Conservation (phyloP, 1,139 yeast species). For the Magnusiomyces suaveolens region DNA sequence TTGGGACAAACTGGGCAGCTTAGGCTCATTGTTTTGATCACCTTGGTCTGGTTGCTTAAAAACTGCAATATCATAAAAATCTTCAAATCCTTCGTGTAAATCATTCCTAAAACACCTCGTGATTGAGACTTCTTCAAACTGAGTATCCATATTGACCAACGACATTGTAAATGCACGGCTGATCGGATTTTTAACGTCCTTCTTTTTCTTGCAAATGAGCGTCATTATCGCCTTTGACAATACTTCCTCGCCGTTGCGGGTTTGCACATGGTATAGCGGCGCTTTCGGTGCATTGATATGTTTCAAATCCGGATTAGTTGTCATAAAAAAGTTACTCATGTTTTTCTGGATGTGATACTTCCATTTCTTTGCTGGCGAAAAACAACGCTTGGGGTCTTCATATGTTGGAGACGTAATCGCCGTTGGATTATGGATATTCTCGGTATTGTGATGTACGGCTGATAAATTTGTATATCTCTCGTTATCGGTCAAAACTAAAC, state of each 20-base stretch:
- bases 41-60: not conserved
- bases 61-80: slow-evolving; percentile 1
- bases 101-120: slow-evolving; percentile 1
- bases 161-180: not conserved
- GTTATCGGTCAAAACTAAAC: too few species aligned
- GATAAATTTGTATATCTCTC: too few species aligned
- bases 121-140: slow-evolving; percentile 4
- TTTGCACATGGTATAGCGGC: slow-evolving; percentile 25
- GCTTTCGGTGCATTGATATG: slow-evolving; percentile 23
- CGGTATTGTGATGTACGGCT: too few species aligned
- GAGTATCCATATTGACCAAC: slow-evolving; percentile 5
- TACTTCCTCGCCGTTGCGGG: not conserved
- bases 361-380: slow-evolving; percentile 15
- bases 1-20: too few species aligned
- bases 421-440: too few species aligned
- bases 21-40: not conserved
- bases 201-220: not conserved
- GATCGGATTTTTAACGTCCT: not conserved
- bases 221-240: not conserved
- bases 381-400: too few species aligned
- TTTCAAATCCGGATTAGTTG: slow-evolving; percentile 26
- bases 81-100: not conserved
- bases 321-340: slow-evolving; percentile 25
- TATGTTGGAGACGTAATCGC: too few species aligned
- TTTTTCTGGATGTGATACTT: slow-evolving; percentile 26